Evolutionary conservation across 768 basidiomycete species (phyloP), one percentile per base, ranked within the genome.

Genomic region (Cystobasidiopsis lactophilus): DNA sequence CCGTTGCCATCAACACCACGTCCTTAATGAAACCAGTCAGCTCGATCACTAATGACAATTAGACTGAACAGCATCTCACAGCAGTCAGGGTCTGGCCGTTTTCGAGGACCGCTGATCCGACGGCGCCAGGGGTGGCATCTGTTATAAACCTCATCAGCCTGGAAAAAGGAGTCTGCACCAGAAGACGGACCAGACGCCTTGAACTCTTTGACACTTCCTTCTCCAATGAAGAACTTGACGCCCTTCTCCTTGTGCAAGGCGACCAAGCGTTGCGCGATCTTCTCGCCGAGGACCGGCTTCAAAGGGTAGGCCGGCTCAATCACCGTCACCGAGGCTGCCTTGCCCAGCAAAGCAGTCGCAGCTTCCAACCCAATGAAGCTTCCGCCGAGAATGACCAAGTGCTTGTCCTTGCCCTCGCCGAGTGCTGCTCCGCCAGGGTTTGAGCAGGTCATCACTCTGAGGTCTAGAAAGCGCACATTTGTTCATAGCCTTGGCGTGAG

Each of bases 341-440:
- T 77, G 59, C 77, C 77, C 7, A 75, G 66, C 2, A 81, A 67
- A 0, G 83, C 80, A n/a, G 70, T 73, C 5, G 84, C 83, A n/a
- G 85, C 70, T 65, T 88, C 83, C 84, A 93, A 84, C 52, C 80
- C 77, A 60, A 93, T 93, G 69, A 89, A 93, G 14, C 80, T 83
- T 47, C 78, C 80, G 2, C 88, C 88, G 57, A 91, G 49, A 21
- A 53, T 47, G 14, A 57, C 60, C 19, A 63, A 43, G 10, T 53
- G 55, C 39, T 57, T 45, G n/a, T 23, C 44, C n/a, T 43, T 53
- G 16, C 33, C 41, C 3, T 54, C 52, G 21, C 40, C 51, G 19
- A 56, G 33, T n/a, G 50, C 55, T 29, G 41, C 27, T 10, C 7
- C 7, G 27, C 10, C 23, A 43, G 11, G 37, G 19, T 38, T 43